Conservation (phyloP, 352 stramenopile genomes). For the Globisporangium canariense region DNA sequence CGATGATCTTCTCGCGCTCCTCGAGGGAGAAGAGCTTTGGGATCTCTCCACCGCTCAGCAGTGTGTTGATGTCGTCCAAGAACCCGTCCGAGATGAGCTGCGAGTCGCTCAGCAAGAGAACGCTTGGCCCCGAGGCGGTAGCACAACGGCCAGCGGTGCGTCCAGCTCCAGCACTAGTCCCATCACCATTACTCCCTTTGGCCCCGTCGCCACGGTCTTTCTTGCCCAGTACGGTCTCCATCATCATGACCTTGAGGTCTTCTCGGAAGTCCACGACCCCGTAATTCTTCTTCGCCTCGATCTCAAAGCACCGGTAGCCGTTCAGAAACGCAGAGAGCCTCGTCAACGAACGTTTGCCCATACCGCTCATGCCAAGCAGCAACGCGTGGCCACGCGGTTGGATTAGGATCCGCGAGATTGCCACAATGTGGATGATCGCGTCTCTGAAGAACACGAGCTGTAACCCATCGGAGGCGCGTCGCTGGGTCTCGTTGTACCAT, state of each 20-base stretch:
- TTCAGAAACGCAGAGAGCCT: constrained; percentile 75
- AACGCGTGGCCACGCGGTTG: constrained; percentile 85
- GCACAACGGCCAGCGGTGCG: not conserved
- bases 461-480: constrained; percentile 15
- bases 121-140: constrained; percentile 26
- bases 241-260: constrained; percentile 74
- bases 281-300: constrained; percentile 88
- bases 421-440: constrained; percentile 81
- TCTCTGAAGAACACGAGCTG: constrained; percentile 82
- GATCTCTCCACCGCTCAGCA: constrained; percentile 85
- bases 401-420: constrained; percentile 79
- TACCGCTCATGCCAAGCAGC: constrained; percentile 86
- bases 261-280: constrained; percentile 84
- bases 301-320: constrained; percentile 69
- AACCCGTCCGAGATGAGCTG: constrained; percentile 84
- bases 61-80: constrained; percentile 86
- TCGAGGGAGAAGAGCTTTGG: constrained; percentile 85
- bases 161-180: not conserved
- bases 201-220: not conserved
- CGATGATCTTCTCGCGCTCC: constrained; percentile 82
- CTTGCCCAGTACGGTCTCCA: constrained; percentile 37
- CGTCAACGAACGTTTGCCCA: constrained; percentile 78
- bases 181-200: not conserved
- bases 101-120: constrained; percentile 82
- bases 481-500: not conserved